Percentiles rank a stretch among this genome's conserved stretches.
These are phyloP conservation scores for Fusarium mexicanum DNA, from an alignment of 2,329 filamentous ascomycete species.

Conservation along the genomic window DNA sequence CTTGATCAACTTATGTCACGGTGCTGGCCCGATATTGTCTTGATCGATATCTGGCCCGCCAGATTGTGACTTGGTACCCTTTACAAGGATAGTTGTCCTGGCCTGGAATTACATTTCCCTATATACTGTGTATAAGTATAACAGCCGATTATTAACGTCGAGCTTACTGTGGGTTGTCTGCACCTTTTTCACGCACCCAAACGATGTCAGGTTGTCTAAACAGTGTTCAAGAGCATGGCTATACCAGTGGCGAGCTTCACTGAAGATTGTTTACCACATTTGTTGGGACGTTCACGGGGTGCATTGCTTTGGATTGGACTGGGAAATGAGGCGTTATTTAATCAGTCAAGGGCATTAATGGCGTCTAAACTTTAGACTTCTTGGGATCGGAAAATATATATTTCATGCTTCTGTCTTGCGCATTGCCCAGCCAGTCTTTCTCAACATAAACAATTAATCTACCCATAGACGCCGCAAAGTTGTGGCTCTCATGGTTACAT, in stretches of 20 bases:
- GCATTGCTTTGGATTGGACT: conserved; percentile 10
- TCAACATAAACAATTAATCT: not conserved
- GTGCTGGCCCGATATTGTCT: not conserved
- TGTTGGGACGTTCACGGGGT: not conserved
- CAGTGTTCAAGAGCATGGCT: not conserved
- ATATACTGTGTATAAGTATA: conserved; percentile 21
- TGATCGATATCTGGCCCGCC: not conserved
- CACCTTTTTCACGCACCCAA: not conserved
- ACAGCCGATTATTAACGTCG: not conserved
- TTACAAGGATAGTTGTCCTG: conserved; percentile 42
- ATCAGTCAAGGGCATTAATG: conserved; percentile 10
- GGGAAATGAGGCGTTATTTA: conserved; percentile 23
- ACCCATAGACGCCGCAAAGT: conserved; percentile 11
- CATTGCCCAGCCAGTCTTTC: not conserved
- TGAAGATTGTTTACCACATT: not conserved
- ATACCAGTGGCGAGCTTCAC: not conserved
- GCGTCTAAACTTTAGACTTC: conserved; percentile 25
- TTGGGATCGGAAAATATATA: conserved; percentile 15
- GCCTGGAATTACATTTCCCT: not conserved
- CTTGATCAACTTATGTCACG: conserved; percentile 32
- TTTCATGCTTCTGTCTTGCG: not conserved
- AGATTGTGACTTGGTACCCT: not conserved
- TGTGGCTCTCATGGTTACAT: not conserved
- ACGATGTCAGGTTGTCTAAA: not conserved
- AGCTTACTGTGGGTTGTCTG: not conserved